Percentiles rank a stretch among this genome's conserved stretches.
Evolutionary conservation across 129 eudicot species (phyloP).

Genomic region (Chrysanthemum lavandulifolium): DNA sequence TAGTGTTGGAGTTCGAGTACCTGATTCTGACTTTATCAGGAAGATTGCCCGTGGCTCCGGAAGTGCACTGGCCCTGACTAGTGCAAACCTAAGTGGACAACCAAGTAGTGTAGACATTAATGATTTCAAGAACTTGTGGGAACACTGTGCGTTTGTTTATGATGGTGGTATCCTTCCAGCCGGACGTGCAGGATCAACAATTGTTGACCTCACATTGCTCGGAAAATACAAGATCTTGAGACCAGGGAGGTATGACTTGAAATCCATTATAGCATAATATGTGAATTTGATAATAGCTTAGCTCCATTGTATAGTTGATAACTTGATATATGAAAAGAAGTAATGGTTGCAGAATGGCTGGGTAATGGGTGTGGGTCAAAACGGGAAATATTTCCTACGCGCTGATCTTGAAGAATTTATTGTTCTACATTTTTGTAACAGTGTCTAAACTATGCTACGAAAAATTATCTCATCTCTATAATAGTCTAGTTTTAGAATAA

Average conservation of each 20-base stretch:
- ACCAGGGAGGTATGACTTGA: conserved; percentile 75
- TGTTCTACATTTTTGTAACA: background rate
- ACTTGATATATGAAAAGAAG: background rate
- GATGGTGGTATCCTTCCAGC: conserved; percentile 93
- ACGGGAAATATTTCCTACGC: background rate
- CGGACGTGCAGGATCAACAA: conserved; percentile 93
- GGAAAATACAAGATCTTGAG: conserved; percentile 80
- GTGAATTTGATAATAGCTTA: background rate
- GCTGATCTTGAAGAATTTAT: too few relatives aligned
- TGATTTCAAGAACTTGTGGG: conserved; percentile 85
- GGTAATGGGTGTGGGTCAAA: background rate
- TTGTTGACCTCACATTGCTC: conserved; percentile 69
- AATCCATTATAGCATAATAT: background rate
- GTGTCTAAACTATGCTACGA: background rate
- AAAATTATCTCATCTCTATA: background rate
- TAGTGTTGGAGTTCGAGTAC: conserved; percentile 89
- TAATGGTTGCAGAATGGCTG: too few relatives aligned
- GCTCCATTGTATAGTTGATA: background rate
- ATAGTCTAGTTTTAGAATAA: too few relatives aligned
- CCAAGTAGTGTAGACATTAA: conserved; percentile 76
- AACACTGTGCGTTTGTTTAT: conserved; percentile 67
- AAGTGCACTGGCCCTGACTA: conserved; percentile 95
- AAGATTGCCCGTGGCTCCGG: conserved; percentile 68
- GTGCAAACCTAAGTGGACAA: conserved; percentile 93
- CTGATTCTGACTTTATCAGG: conserved; percentile 78